A percentile compares a stretch with the other conserved stretches of the same genome.
These are phyloP conservation scores for Podospora comata DNA, from an alignment of 495 filamentous ascomycete genomes.

Conservation along the genomic window DNA sequence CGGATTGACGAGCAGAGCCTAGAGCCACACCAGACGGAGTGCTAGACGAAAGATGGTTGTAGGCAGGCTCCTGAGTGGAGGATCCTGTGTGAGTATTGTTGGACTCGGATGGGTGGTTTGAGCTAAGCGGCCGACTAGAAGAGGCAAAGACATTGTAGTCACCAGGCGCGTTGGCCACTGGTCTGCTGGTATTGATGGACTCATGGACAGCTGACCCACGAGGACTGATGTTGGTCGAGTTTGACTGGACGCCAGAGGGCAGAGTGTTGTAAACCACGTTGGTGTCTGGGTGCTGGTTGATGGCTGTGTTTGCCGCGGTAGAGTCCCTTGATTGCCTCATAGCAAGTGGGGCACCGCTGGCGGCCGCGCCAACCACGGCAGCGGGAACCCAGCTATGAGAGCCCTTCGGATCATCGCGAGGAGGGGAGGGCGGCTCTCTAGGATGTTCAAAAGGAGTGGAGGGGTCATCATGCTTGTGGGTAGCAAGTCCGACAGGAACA, in stretches of 20 bases:
- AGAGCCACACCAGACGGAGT: too few relatives aligned
- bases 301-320: neutral
- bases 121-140: neutral
- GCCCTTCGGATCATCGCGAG: neutral
- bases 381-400: neutral
- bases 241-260: neutral
- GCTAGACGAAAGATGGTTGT: neutral
- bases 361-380: neutral
- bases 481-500: neutral
- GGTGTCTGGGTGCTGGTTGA: neutral
- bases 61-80: neutral
- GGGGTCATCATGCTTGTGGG: neutral
- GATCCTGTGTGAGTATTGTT: neutral
- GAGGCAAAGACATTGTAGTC: neutral
- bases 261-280: neutral
- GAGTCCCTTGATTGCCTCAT: neutral
- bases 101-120: neutral
- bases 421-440: slow-evolving; percentile 23
- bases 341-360: neutral
- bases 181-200: neutral
- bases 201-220: neutral
- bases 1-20: too few relatives aligned
- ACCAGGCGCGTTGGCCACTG: neutral
- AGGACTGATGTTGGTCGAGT: neutral
- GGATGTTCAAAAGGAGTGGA: slow-evolving; percentile 24